Percentiles rank a stretch among this genome's conserved stretches.
These are phyloP conservation scores for Populus ilicifolia DNA, from an alignment of 345 rosid species.

Conservation along the genomic window DNA sequence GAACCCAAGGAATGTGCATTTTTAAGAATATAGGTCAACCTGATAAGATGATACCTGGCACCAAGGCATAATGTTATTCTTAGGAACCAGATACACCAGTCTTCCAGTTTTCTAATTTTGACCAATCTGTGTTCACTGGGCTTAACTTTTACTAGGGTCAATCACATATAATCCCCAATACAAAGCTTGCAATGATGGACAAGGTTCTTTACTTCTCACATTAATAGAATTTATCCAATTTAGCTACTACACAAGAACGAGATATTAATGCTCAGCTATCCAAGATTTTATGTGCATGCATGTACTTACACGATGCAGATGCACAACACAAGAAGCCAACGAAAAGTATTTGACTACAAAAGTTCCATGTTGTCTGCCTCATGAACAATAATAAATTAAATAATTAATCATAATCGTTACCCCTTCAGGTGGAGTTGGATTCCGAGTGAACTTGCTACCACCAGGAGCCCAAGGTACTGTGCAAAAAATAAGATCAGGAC, in stretches of 20 bases:
- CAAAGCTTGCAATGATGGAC: neutral
- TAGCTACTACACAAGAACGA: neutral
- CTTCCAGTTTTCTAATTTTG: neutral
- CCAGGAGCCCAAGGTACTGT: constrained; percentile 99
- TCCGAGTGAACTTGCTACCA: constrained; percentile 86
- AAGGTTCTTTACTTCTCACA: neutral
- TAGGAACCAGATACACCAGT: neutral
- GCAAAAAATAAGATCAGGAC: constrained; percentile 20
- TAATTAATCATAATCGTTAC: constrained; percentile 32
- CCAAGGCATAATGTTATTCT: neutral
- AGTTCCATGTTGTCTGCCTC: neutral
- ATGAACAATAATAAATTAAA: neutral
- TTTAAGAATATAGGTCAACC: neutral
- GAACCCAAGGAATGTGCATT: neutral
- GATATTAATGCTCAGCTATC: neutral
- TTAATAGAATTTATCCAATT: neutral
- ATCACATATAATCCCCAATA: neutral
- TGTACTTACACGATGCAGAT: neutral
- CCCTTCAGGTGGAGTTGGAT: constrained; percentile 94
- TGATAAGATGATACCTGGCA: neutral
- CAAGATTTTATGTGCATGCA: neutral
- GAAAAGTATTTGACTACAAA: neutral
- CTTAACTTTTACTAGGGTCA: neutral
- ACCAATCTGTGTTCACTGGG: neutral
- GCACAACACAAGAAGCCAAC: neutral